Percentiles rank a stretch among this genome's conserved stretches.
These are phyloP conservation scores for Linderina pennispora DNA, from an alignment of 192 early-diverging fungal species.

Conservation along the genomic window DNA sequence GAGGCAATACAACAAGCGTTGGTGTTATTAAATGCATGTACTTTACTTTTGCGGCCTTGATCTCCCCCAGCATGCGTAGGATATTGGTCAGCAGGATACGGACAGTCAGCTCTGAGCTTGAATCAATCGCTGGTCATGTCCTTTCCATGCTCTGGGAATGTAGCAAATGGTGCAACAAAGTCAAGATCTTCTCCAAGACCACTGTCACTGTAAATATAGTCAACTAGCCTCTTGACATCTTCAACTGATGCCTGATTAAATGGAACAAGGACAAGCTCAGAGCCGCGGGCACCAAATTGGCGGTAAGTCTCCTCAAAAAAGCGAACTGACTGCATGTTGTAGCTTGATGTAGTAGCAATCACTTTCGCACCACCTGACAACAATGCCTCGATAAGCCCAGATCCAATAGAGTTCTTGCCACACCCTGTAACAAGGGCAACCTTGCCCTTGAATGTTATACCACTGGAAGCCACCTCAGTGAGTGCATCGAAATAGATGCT, in stretches of 20 bases:
- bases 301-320: slow-evolving; percentile 89
- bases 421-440: slow-evolving; percentile 87
- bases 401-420: slow-evolving; percentile 86
- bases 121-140: slow-evolving; percentile 80
- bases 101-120: slow-evolving; percentile 86
- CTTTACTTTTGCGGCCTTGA: slow-evolving; percentile 75
- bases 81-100: slow-evolving; percentile 94
- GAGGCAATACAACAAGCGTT: slow-evolving; percentile 72
- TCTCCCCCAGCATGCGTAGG: slow-evolving; percentile 76
- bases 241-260: slow-evolving; percentile 90
- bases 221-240: slow-evolving; percentile 71
- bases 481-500: background rate
- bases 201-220: slow-evolving; percentile 68
- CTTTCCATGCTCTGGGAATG: slow-evolving; percentile 82
- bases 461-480: slow-evolving; percentile 57
- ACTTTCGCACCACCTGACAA: slow-evolving; percentile 86
- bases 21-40: slow-evolving; percentile 73
- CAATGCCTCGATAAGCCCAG: slow-evolving; percentile 79
- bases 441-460: slow-evolving; percentile 77
- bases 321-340: slow-evolving; percentile 67
- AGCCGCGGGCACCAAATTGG: slow-evolving; percentile 80
- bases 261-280: slow-evolving; percentile 79
- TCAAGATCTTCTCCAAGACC: slow-evolving; percentile 93
- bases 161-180: slow-evolving; percentile 92
- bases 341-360: slow-evolving; percentile 82